Evolutionary conservation across 495 filamentous ascomycete genomes (phyloP).

Genomic region (Glonium stellatum): DNA sequence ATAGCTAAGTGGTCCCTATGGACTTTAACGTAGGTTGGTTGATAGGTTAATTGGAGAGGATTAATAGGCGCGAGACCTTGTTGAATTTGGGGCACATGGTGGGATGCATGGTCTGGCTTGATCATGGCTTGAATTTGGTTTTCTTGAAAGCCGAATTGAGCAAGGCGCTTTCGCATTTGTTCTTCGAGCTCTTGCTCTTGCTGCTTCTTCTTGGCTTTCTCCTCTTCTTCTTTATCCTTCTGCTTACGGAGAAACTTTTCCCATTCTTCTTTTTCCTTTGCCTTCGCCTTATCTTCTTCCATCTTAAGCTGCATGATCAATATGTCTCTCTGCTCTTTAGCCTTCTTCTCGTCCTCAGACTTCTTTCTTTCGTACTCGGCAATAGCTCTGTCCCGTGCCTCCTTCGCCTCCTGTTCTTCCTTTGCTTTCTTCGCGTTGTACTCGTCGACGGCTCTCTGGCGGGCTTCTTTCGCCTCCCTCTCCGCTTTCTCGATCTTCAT

Average conservation of each 20-base stretch:
- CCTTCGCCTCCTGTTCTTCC: conserved; percentile 20
- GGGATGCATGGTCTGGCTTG: conserved; percentile 28
- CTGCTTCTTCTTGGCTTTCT: conserved; percentile 31
- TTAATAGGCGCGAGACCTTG: conserved; percentile 17
- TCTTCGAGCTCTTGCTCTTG: conserved; percentile 26
- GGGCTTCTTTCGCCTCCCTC: conserved; percentile 19
- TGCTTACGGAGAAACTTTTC: conserved; percentile 29
- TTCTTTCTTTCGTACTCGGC: conserved; percentile 32
- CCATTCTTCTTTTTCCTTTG: conserved; percentile 32
- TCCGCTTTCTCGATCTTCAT: conserved; percentile 20
- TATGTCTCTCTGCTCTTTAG: conserved; percentile 25
- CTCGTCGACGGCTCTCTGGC: conserved; percentile 22
- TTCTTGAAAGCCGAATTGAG: conserved; percentile 34
- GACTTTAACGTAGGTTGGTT: conserved; percentile 37
- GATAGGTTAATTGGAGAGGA: conserved; percentile 14
- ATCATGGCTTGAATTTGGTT: conserved; percentile 38
- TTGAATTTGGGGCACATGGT: conserved; percentile 23
- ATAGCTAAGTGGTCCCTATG: conserved; percentile 34
- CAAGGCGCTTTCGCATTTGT: conserved; percentile 28
- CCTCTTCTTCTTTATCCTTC: conserved; percentile 34
- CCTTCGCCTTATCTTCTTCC: conserved; percentile 31
- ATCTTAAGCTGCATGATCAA: conserved; percentile 28
- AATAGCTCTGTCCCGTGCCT: conserved; percentile 26
- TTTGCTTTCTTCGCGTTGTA: conserved; percentile 26
- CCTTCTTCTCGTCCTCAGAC: conserved; percentile 25